Evolutionary conservation across 2,329 filamentous ascomycete genomes (phyloP).

Genomic region (Nectriaceae sp.): DNA sequence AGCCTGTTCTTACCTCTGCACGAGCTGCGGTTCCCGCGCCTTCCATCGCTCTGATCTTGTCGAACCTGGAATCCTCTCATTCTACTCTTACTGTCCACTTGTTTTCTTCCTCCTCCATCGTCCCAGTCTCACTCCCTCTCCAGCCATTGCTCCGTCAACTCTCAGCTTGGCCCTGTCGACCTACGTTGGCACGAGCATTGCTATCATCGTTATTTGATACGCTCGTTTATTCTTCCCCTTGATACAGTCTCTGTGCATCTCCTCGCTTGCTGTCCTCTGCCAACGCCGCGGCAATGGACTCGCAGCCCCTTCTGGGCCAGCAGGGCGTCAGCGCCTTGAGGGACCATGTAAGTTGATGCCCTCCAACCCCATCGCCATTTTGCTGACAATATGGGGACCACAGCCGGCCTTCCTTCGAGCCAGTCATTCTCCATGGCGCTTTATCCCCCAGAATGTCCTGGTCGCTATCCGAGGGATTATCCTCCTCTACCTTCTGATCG

Average conservation of each 20-base stretch:
- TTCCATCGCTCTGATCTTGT: conserved; percentile 5
- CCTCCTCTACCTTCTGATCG: conserved; percentile 45
- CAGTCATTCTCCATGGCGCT: conserved; percentile 53
- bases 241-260: neutral
- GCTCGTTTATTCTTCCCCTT: neutral
- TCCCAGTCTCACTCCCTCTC: conserved; percentile 8
- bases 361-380: neutral
- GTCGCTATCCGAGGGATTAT: conserved; percentile 45
- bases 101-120: conserved; percentile 10
- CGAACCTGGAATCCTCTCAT: too few species aligned
- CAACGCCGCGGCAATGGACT: conserved; percentile 31
- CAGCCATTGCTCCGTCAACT: conserved; percentile 6
- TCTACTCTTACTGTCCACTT: neutral
- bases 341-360: conserved; percentile 35
- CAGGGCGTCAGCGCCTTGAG: conserved; percentile 34
- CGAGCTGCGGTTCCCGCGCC: too few species aligned
- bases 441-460: conserved; percentile 47
- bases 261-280: neutral
- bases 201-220: neutral
- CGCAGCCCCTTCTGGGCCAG: conserved; percentile 39
- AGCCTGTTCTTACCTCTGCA: too few species aligned
- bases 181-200: conserved; percentile 10
- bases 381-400: conserved; percentile 12
- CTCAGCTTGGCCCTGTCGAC: conserved; percentile 9
- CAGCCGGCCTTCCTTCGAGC: conserved; percentile 54